Base-by-base conservation (phyloP, 495 filamentous ascomycete species). In the Hypomontagnella monticulosa region DNA sequence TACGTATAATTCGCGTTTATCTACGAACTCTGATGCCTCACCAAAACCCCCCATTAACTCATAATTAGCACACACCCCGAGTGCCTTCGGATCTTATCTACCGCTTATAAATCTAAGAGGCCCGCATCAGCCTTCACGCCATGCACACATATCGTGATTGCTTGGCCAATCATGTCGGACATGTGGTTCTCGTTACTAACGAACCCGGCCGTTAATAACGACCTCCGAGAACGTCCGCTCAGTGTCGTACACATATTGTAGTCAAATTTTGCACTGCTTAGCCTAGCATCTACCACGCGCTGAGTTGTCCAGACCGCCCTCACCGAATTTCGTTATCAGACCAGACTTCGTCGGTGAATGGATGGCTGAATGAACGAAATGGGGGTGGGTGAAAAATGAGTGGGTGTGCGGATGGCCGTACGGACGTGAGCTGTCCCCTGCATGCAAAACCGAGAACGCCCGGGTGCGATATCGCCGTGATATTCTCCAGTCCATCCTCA, bases 181-280 rank as follows among this genome's bases (percentile, higher is more conserved):
- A 51, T 56, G 66, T 63, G 60, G 66, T 63, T 69, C 60, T 23
- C 34, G 62, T 69, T 63, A 69, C 60, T 60, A 60, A 59, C 63
- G 53, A 53, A 15, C 34, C 18, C 23, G 15, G 34, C 64, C 46
- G 57, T 61, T 44, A 37, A 50, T 42, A 27, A 42, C 49, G 32
- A 47, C 42, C 55, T 50, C 34, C 47, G 54, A 33, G 34, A 32
- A 54, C 32, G 42, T 47, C 40, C 57, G 47, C 44, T 38, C 23
- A 14, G 43, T 47, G 49, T 68, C 43, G 47, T 34, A 52, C 57
- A 48, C 51, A 50, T 66, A 7, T 32, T 37, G 37, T 34, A 44
- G 19, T 38, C 30, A 36, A 51, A 49, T 32, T 33, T 33, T 37
- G 23, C 47, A 43, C 30, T 27, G n/a, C 19, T 14, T 14, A 8